Evolutionary conservation across 768 basidiomycete genomes (phyloP).

Genomic region (Floccularia luteovirens): DNA sequence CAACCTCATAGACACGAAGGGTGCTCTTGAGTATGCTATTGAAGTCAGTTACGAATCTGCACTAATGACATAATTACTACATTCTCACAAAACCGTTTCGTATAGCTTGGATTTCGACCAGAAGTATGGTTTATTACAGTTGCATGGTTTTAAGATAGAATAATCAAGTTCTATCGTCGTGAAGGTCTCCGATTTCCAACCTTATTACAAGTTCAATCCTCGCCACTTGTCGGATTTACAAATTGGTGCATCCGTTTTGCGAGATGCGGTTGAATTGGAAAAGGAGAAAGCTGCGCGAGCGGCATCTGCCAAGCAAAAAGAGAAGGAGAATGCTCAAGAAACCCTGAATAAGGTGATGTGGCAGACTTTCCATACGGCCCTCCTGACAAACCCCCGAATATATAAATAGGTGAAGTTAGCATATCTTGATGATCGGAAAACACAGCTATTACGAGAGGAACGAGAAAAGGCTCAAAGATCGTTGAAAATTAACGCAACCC

Average conservation of each 20-base stretch:
- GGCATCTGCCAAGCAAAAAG: constrained; percentile 39
- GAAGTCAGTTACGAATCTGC: constrained; percentile 42
- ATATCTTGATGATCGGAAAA: constrained; percentile 71
- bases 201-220: constrained; percentile 58
- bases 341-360: constrained; percentile 52
- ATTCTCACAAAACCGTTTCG: constrained; percentile 8
- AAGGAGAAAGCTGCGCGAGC: constrained; percentile 39
- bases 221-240: constrained; percentile 45
- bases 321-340: constrained; percentile 50
- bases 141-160: constrained; percentile 2
- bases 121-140: constrained; percentile 32
- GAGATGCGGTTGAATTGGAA: constrained; percentile 51
- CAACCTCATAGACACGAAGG: constrained; percentile 62
- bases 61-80: constrained; percentile 4
- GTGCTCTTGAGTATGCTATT: constrained; percentile 74
- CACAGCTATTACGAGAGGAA: constrained; percentile 44
- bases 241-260: constrained; percentile 59
- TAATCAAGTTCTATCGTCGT: constrained; percentile 3
- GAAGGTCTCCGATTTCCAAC: constrained; percentile 67
- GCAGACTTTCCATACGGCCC: too few relatives aligned
- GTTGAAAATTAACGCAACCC: too few relatives aligned
- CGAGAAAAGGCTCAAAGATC: constrained; percentile 50
- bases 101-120: constrained; percentile 66
- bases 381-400: too few relatives aligned
- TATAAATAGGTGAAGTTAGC: constrained; percentile 60